Percentiles rank a stretch among this genome's conserved stretches.
phyloP scores from a whole-genome alignment of 768 basidiomycete genomes.

The Suillus decipiens region DNA sequence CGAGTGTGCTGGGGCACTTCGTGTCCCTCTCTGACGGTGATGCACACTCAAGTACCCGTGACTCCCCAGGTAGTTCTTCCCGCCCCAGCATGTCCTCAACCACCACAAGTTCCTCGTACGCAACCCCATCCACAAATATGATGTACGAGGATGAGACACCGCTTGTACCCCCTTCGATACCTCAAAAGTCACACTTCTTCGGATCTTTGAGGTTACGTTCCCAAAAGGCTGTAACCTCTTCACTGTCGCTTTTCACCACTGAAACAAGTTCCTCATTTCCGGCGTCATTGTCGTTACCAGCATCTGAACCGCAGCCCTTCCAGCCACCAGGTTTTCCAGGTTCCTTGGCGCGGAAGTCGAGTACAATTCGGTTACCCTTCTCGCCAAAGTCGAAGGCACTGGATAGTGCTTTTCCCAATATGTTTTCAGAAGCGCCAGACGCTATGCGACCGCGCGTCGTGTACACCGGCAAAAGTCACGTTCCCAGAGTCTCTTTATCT shows the following conservation, averaged over 20 bases:
- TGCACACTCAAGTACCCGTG: conserved; percentile 43
- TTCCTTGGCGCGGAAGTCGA: conserved; percentile 31
- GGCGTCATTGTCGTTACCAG: conserved; percentile 41
- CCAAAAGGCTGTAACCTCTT: conserved; percentile 25
- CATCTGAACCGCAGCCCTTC: conserved; percentile 41
- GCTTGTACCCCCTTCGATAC: conserved; percentile 40
- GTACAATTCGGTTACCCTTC: conserved; percentile 36
- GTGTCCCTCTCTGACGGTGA: conserved; percentile 48
- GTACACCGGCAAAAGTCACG: conserved; percentile 25
- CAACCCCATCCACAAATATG: conserved; percentile 34
- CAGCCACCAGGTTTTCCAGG: conserved; percentile 36
- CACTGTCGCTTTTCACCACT: conserved; percentile 36
- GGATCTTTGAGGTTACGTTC: conserved; percentile 35
- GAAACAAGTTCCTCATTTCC: conserved; percentile 32
- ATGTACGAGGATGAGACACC: conserved; percentile 42
- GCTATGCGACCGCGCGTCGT: conserved; percentile 32
- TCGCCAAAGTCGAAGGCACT: conserved; percentile 19
- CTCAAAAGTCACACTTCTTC: conserved; percentile 37
- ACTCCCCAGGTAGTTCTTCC: conserved; percentile 42
- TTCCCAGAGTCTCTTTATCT: conserved; percentile 33
- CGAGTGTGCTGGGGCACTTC: conserved; percentile 67
- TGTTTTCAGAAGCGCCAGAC: conserved; percentile 29
- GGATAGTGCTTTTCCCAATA: conserved; percentile 16
- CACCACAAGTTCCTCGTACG: conserved; percentile 52
- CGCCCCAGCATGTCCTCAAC: conserved; percentile 65